Evolutionary conservation across 306 rosid genomes (phyloP).

Genomic region (Luffa acutangula): DNA sequence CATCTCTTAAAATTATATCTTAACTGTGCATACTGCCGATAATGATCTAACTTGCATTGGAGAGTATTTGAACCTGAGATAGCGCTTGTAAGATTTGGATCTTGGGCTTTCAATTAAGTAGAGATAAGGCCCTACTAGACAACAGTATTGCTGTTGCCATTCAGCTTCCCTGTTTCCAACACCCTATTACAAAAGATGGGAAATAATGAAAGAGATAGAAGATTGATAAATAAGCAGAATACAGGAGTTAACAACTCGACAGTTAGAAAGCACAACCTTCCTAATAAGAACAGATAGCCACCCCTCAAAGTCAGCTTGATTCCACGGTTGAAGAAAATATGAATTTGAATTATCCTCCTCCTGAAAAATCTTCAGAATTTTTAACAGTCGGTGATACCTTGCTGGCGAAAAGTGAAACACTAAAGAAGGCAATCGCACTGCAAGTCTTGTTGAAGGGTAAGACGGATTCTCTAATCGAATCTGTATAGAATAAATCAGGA

Average conservation of each 20-base stretch:
- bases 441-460: slow-evolving; percentile 71
- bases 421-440: slow-evolving; percentile 75
- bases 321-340: slow-evolving; percentile 59
- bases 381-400: slow-evolving; percentile 88
- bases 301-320: slow-evolving; percentile 90
- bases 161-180: slow-evolving; percentile 92
- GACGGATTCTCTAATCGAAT: slow-evolving; percentile 59
- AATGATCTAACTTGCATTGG: background rate
- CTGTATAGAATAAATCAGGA: slow-evolving; percentile 25
- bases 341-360: slow-evolving; percentile 49
- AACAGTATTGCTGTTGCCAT: slow-evolving; percentile 79
- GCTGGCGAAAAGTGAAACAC: slow-evolving; percentile 96
- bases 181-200: slow-evolving; percentile 46
- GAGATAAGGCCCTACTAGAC: slow-evolving; percentile 83
- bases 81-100: slow-evolving; percentile 77
- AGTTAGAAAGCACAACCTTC: slow-evolving; percentile 51
- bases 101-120: slow-evolving; percentile 80
- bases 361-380: slow-evolving; percentile 68
- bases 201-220: background rate
- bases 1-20: background rate
- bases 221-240: background rate
- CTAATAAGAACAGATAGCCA: slow-evolving; percentile 72
- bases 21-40: background rate
- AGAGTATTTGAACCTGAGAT: slow-evolving; percentile 43
- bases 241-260: background rate